Conservation (phyloP, 192 early-diverging fungal genomes). For the Backusella luteola region DNA sequence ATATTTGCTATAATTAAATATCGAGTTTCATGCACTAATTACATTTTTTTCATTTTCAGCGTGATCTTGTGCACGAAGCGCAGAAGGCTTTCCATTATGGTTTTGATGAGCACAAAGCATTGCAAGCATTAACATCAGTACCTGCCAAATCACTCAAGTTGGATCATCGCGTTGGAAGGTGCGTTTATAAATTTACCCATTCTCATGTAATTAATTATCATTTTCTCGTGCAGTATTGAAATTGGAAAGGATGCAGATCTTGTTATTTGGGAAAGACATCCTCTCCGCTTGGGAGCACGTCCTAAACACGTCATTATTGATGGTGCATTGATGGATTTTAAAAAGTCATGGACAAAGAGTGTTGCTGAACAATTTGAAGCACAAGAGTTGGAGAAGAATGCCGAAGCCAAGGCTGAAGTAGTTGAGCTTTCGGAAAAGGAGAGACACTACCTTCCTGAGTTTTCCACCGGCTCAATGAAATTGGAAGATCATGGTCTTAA, state of each 20-base stretch:
- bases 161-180: slow-evolving; percentile 51
- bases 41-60: slow-evolving; percentile 17
- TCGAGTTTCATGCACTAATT: background rate
- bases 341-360: slow-evolving; percentile 27
- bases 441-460: slow-evolving; percentile 24
- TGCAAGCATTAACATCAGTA: slow-evolving; percentile 51
- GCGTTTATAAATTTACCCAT: background rate
- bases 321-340: slow-evolving; percentile 47
- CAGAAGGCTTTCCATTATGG: slow-evolving; percentile 64
- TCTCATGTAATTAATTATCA: background rate
- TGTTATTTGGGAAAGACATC: slow-evolving; percentile 67
- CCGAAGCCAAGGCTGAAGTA: slow-evolving; percentile 9
- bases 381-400: slow-evolving; percentile 13
- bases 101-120: slow-evolving; percentile 44
- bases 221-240: slow-evolving; percentile 21
- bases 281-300: slow-evolving; percentile 59
- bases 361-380: background rate
- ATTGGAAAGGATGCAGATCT: slow-evolving; percentile 63
- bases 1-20: background rate
- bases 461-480: slow-evolving; percentile 32
- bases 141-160: slow-evolving; percentile 56
- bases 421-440: slow-evolving; percentile 28
- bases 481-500: slow-evolving; percentile 33
- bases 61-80: slow-evolving; percentile 60
- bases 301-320: slow-evolving; percentile 59